Conservation (phyloP, 129 eudicot genomes). For the Tanacetum coccineum region DNA sequence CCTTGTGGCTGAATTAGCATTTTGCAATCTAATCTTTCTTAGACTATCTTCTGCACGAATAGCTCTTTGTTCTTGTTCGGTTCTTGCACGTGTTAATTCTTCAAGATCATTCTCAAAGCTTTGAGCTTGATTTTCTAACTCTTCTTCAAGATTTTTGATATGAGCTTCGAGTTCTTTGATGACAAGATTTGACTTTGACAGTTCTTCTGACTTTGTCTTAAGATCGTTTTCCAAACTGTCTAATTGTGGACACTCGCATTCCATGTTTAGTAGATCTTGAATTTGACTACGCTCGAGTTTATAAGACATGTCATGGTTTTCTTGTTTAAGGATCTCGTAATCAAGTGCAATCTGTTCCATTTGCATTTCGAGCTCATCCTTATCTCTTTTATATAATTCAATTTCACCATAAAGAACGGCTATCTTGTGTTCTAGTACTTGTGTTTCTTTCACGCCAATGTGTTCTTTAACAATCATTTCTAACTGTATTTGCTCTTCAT, state of each 20-base stretch:
- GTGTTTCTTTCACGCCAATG: conserved; percentile 49
- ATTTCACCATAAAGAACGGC: conserved; percentile 56
- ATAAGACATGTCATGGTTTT: conserved; percentile 64
- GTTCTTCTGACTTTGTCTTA: conserved; percentile 36
- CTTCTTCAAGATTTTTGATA: conserved; percentile 60
- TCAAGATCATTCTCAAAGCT: conserved; percentile 65
- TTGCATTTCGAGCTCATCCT: conserved; percentile 86
- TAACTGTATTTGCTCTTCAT: conserved; percentile 76
- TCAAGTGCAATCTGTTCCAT: conserved; percentile 94
- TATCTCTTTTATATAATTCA: conserved; percentile 65
- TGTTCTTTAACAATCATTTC: conserved; percentile 79
- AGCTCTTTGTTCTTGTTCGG: conserved; percentile 70
- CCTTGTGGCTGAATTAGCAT: conserved; percentile 63
- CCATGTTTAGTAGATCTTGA: conserved; percentile 75
- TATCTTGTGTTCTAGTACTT: conserved; percentile 69
- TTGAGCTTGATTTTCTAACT: conserved; percentile 55
- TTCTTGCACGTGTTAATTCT: conserved; percentile 48
- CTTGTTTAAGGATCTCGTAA: conserved; percentile 89
- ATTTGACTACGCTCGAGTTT: conserved; percentile 64
- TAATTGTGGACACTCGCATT: conserved; percentile 58
- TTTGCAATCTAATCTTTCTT: conserved; percentile 62
- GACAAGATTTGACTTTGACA: conserved; percentile 36
- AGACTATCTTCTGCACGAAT: conserved; percentile 63
- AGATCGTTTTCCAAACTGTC: conserved; percentile 47
- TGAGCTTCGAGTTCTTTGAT: conserved; percentile 49